Conservation (phyloP, 1,139 yeast genomes). For the Suhomyces choctaworum region DNA sequence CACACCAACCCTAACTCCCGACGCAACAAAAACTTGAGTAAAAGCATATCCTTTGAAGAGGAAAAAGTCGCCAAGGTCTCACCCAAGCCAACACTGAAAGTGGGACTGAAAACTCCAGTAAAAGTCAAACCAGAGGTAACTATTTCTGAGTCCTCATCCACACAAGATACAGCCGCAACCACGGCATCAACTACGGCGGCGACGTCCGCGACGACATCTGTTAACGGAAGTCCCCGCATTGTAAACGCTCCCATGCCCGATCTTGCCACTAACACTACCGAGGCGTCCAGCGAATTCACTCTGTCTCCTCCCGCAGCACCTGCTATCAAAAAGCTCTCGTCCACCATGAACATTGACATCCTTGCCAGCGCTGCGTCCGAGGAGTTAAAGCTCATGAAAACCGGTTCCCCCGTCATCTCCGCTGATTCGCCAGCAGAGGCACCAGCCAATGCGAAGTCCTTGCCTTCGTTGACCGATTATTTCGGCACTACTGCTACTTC, state of each 20-base stretch:
- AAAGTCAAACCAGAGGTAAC: background rate
- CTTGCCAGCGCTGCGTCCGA: constrained; percentile 83
- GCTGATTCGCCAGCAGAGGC: background rate
- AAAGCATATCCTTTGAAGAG: constrained; percentile 14
- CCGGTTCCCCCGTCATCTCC: constrained; percentile 9
- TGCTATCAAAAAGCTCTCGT: constrained; percentile 1
- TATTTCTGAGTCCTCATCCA: background rate
- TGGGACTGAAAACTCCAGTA: no score
- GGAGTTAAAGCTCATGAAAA: constrained; percentile 59
- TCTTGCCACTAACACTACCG: background rate
- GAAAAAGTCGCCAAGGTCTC: background rate
- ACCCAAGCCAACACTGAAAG: no score
- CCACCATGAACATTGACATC: constrained; percentile 49
- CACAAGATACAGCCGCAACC: constrained; percentile 4
- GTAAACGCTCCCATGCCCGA: no score
- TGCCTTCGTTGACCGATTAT: constrained; percentile 66
- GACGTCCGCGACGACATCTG: background rate
- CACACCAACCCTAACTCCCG: constrained; percentile 66
- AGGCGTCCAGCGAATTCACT: background rate
- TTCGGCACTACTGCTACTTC: constrained; percentile 26
- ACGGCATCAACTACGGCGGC: background rate
- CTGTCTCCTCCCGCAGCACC: constrained; percentile 6
- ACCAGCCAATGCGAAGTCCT: constrained; percentile 46
- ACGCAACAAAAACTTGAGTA: constrained; percentile 46
- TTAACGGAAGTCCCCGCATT: background rate